Percentiles rank a stretch among this genome's conserved stretches.
phyloP scores from a whole-genome alignment of 2,329 filamentous ascomycete species.

The Cladosporium sp. region DNA sequence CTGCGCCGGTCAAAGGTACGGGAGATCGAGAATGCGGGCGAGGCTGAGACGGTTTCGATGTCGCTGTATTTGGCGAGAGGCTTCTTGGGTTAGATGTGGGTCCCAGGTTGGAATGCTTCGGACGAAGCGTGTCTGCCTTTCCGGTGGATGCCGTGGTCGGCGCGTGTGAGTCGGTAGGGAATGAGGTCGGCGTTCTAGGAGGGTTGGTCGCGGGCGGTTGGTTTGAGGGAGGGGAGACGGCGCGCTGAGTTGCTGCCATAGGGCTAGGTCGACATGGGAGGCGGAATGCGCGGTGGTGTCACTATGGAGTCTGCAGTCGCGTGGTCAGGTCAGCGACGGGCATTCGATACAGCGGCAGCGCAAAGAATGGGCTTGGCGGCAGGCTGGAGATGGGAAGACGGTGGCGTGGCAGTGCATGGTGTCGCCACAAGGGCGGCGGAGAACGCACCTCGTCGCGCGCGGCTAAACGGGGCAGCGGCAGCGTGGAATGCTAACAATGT shows the following conservation, averaged over 20 bases:
- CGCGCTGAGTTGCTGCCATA: conserved; percentile 41
- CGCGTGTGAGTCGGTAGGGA: conserved; percentile 23
- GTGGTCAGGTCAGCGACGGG: conserved; percentile 3
- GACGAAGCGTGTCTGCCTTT: conserved; percentile 20
- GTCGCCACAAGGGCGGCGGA: neutral
- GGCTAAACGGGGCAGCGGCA: neutral
- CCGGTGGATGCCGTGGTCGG: conserved; percentile 18
- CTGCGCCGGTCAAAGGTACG: conserved; percentile 39
- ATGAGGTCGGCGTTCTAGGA: conserved; percentile 36
- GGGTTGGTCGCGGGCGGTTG: conserved; percentile 34
- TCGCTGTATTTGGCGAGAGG: neutral
- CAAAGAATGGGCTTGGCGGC: conserved; percentile 5
- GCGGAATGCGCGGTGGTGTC: neutral
- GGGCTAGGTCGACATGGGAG: conserved; percentile 19
- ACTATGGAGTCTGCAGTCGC: conserved; percentile 1
- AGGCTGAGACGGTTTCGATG: neutral
- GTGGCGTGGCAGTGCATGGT: neutral
- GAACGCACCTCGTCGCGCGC: neutral
- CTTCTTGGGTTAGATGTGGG: conserved; percentile 8
- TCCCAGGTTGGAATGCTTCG: conserved; percentile 15
- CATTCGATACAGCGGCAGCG: conserved; percentile 1
- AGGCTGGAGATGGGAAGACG: neutral
- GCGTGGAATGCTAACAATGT: neutral
- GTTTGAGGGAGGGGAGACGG: conserved; percentile 38
- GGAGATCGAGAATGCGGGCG: conserved; percentile 8